Evolutionary conservation across 176 grass and related monocot species (phyloP).

Genomic region (Raddia guianensis): DNA sequence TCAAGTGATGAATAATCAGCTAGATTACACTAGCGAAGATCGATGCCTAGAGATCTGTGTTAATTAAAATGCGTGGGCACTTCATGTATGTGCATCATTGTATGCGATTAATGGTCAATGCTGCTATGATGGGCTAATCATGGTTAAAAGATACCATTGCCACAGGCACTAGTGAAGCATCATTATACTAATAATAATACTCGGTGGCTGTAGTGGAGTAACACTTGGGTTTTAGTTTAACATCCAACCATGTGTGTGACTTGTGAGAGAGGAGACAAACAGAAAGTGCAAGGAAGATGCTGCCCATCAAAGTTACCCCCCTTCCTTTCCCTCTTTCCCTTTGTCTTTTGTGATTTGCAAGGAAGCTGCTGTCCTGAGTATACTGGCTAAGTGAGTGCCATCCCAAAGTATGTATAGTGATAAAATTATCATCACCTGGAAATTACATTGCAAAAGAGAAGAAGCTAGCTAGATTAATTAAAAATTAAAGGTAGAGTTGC

Average conservation of each 20-base stretch:
- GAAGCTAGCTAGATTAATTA: not conserved
- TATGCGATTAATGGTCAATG: not conserved
- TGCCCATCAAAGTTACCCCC: constrained; percentile 37
- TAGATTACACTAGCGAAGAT: not conserved
- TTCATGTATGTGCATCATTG: too few relatives aligned
- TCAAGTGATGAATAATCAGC: not conserved
- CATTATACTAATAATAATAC: not conserved
- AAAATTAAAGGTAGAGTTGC: constrained; percentile 6
- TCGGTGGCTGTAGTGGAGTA: not conserved
- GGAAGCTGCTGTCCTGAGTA: constrained; percentile 27
- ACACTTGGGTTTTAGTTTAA: constrained; percentile 24
- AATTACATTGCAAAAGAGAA: not conserved
- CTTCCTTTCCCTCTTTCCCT: constrained; percentile 34
- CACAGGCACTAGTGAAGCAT: not conserved
- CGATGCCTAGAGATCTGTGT: constrained; percentile 31
- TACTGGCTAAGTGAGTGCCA: not conserved
- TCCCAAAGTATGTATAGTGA: not conserved
- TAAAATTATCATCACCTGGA: not conserved
- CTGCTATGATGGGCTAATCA: constrained; percentile 10
- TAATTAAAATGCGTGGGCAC: not conserved
- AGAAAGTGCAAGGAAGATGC: constrained; percentile 51
- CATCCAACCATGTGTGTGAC: constrained; percentile 31
- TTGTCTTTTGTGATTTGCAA: constrained; percentile 63
- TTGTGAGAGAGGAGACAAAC: constrained; percentile 44
- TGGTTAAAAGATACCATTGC: constrained; percentile 11